A percentile compares a stretch with the other conserved stretches of the same genome.
Evolutionary conservation across 179 eudicot species (phyloP).

Genomic region (Patellifolia procumbens): DNA sequence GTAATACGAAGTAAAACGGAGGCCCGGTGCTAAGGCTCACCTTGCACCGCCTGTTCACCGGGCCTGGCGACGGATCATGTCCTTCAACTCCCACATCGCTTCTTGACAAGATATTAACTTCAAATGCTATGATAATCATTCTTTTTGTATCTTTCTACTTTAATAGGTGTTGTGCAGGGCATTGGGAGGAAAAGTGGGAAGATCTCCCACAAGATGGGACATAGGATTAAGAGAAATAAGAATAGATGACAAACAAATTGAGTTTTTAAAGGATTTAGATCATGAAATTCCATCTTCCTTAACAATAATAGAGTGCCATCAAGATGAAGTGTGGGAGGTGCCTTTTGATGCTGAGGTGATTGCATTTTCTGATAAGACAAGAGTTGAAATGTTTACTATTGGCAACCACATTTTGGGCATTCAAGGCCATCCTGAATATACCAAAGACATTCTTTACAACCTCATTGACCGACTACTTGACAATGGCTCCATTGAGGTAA

Average conservation of each 20-base stretch:
- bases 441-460: conserved; percentile 48
- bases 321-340: conserved; percentile 59
- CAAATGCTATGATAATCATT: too few relatives aligned
- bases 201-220: conserved; percentile 51
- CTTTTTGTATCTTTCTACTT: not conserved
- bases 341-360: conserved; percentile 45
- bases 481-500: conserved; percentile 41
- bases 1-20: too few relatives aligned
- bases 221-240: conserved; percentile 47
- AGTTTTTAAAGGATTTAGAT: conserved; percentile 15
- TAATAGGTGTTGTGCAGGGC: conserved; percentile 49
- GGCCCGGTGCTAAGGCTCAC: too few relatives aligned
- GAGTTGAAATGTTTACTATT: conserved; percentile 49
- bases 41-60: too few relatives aligned
- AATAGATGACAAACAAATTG: conserved; percentile 11
- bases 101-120: too few relatives aligned
- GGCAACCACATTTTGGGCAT: conserved; percentile 51
- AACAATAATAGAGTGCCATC: conserved; percentile 51
- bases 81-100: too few relatives aligned
- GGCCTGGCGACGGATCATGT: too few relatives aligned
- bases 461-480: conserved; percentile 48
- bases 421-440: conserved; percentile 64
- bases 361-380: conserved; percentile 51
- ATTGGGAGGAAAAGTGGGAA: conserved; percentile 57
- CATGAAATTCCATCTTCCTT: conserved; percentile 19